Evolutionary conservation across 768 basidiomycete genomes (phyloP).

Genomic region (Hygrophoropsis aurantiaca): DNA sequence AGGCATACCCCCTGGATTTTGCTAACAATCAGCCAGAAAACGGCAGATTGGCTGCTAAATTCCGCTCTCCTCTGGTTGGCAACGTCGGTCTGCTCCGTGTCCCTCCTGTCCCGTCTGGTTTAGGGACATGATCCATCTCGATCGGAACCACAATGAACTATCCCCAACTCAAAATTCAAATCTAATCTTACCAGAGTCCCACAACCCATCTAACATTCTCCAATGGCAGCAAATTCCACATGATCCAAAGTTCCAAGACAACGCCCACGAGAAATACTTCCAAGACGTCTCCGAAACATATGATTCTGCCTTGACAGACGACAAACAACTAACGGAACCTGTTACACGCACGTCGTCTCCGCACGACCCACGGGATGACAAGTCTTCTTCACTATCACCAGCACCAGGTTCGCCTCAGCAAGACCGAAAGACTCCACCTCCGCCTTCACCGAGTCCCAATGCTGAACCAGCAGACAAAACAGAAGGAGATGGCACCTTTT

Average conservation of each 20-base stretch:
- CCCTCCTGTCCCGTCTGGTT: slow-evolving; percentile 6
- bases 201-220: slow-evolving; percentile 29
- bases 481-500: slow-evolving; percentile 40
- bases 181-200: slow-evolving; percentile 41
- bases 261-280: slow-evolving; percentile 21
- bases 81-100: background rate
- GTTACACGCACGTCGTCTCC: slow-evolving; percentile 2
- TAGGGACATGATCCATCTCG: slow-evolving; percentile 50
- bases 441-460: slow-evolving; percentile 15
- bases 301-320: slow-evolving; percentile 13
- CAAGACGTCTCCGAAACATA: slow-evolving; percentile 12
- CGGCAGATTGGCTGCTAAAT: background rate
- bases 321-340: slow-evolving; percentile 13
- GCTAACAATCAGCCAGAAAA: background rate
- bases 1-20: background rate
- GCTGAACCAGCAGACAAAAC: slow-evolving; percentile 27
- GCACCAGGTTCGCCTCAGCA: slow-evolving; percentile 43
- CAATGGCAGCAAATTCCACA: slow-evolving; percentile 33
- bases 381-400: slow-evolving; percentile 59
- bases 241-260: slow-evolving; percentile 7
- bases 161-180: slow-evolving; percentile 39
- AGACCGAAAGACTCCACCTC: slow-evolving; percentile 17
- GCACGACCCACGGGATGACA: slow-evolving; percentile 33
- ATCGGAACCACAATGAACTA: slow-evolving; percentile 47
- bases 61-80: background rate